These are phyloP conservation scores for Bimuria novae-zelandiae DNA, from an alignment of 2,329 filamentous ascomycete genomes.

Conservation along the genomic window DNA sequence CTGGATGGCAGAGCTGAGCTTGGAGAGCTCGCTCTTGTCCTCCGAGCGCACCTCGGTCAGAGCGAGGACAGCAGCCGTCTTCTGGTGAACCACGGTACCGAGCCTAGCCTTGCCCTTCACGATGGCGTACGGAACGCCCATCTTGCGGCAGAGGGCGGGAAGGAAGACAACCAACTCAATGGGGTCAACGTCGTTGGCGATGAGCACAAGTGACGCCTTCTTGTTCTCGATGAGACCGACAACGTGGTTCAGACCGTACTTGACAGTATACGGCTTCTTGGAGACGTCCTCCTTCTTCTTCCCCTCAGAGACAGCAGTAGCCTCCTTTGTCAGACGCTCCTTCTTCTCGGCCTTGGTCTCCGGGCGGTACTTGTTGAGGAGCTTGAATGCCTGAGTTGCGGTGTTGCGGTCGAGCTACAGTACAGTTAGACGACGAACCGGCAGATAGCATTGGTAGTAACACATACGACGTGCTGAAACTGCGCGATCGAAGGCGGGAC, in stretches of 20 bases:
- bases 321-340: constrained; percentile 98
- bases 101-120: constrained; percentile 99
- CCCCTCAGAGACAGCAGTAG: constrained; percentile 94
- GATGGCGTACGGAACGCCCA: constrained; percentile 97
- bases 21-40: constrained; percentile 98
- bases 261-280: constrained; percentile 99
- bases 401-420: constrained; percentile 66
- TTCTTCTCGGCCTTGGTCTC: constrained; percentile 99
- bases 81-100: constrained; percentile 99
- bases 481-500: constrained; percentile 96
- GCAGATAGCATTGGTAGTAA: too few species aligned
- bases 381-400: constrained; percentile 96
- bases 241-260: constrained; percentile 99
- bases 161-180: constrained; percentile 99
- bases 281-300: constrained; percentile 99
- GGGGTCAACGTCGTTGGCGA: constrained; percentile 99
- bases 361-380: constrained; percentile 99
- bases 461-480: constrained; percentile 96
- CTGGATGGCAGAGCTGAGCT: constrained; percentile 95
- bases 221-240: constrained; percentile 72
- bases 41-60: constrained; percentile 95
- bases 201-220: constrained; percentile 97
- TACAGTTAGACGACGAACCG: too few species aligned
- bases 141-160: constrained; percentile 99
- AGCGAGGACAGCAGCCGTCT: constrained; percentile 96